Base-by-base conservation (phyloP, 495 filamentous ascomycete genomes). In the Xylaria curta region DNA sequence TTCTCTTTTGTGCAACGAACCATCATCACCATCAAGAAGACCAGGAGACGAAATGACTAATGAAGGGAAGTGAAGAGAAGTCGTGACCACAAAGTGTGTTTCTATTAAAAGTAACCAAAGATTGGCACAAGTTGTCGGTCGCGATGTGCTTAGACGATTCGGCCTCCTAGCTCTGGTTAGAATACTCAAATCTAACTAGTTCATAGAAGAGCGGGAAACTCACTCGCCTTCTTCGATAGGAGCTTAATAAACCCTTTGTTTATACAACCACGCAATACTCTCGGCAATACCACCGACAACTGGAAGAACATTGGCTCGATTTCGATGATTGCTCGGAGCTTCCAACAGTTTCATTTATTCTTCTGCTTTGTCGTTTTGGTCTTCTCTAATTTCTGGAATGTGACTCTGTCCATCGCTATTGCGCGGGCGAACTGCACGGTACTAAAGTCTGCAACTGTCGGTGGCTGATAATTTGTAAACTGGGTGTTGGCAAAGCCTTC, bases 401-500 rank as follows among this genome's bases (percentile, higher is more conserved):
- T n/a, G n/a, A 67, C 33, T 26, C 12, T n/a, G 36, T 31, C 10
- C 12, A 56, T 38, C 19, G 49, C 26, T 13, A 56, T 21, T 31
- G 49, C 49, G 28, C 33, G 21, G 4, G 47, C 0, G n/a, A 13
- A 26, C 21, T 54, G 33, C n/a, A 67, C 65, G 15, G 33, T 31
- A 44, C 49, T 28, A 36, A 67, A 67, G n/a, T 67, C 21, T 19
- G 42, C 12, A 17, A 49, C 6, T n/a, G n/a, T n/a, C 2, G 65
- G 47, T 9, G 49, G 65, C 40, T 67, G 47, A 13, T 67, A 67
- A 13, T 56, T 67, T 15, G 65, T 67, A 28, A 54, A 67, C 49
- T 56, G 65, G 49, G 15, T 15, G 13, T 38, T 67, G 49, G 65
- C 15, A 6, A 54, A 56, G 47, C 9, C 7, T 21, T 21, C 1